Base-by-base conservation (phyloP, 1,139 yeast genomes). In the Hyphopichia khmerensis region DNA sequence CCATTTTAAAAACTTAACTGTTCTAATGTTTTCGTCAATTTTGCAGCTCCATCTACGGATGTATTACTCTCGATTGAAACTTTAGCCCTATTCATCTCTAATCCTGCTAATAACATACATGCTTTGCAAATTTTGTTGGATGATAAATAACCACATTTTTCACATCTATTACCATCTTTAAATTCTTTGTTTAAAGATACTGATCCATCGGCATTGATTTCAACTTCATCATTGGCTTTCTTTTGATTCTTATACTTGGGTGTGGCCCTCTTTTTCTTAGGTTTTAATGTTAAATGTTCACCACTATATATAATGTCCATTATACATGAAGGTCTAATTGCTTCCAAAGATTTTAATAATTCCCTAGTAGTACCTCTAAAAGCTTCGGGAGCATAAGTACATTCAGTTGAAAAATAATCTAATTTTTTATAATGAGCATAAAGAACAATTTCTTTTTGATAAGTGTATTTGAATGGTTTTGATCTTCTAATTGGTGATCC, bases 311-410 rank as follows among this genome's bases (percentile, higher is more conserved):
- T 95, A 43, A 93, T 88, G 65, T 95, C 99, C 64, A 93, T 82
- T 45, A 95, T 93, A 57, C 97, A 87, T 24, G 95, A 84, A 4
- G 99, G 97, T 53, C 98, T 75, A 1, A 91, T 82, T 2, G 95
- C 81, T 58, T 93, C 99, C 43, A 95, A 69, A 46, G 90, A 87
- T 62, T 93, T 93, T 70, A 95, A 81, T 33, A 93, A 72, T 44
- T 90, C 93, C 55, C 99, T 77, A 0, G 99, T 97, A 0, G 99
- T 95, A 10, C 99, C 99, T 52, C 99, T 73, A 59, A 95, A 95
- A 0, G 99, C 98, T 61, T 95, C 99, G 1, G 99, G 98, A 0
- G 99, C 96, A 65, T 95, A 95, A 0, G 96, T 84, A 64, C 99
- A 95, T 58, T 95, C 99, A 0, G 99, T 95, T 5, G 96, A 87